A percentile compares a stretch with the other conserved stretches of the same genome.
Evolutionary conservation across 2,329 filamentous ascomycete species (phyloP).

Genomic region (Verruconis gallopava): DNA sequence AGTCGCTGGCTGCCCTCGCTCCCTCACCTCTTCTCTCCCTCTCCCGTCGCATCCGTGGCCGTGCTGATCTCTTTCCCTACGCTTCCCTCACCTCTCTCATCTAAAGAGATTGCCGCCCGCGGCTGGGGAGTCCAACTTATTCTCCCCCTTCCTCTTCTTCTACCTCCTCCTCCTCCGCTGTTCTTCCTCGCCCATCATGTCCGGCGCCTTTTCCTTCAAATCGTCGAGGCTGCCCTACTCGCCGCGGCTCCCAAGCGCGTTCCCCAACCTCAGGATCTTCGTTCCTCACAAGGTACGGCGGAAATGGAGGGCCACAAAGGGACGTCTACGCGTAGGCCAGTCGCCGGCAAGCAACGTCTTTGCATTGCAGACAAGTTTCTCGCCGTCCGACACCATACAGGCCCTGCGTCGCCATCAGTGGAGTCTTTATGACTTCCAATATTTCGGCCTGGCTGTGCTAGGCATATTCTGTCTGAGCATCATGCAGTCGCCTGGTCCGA

Average conservation of each 20-base stretch:
- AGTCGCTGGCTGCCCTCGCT: no score
- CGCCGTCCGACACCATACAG: conserved; percentile 62
- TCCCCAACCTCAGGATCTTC: conserved; percentile 17
- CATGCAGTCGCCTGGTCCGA: conserved; percentile 62
- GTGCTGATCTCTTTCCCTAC: no score
- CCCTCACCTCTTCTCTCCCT: no score
- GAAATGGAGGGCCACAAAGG: conserved; percentile 46
- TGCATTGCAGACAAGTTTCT: conserved; percentile 68
- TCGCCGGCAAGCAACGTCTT: conserved; percentile 62
- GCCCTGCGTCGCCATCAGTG: conserved; percentile 66
- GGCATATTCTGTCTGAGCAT: conserved; percentile 74
- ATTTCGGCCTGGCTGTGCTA: conserved; percentile 59
- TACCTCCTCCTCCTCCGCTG: no score
- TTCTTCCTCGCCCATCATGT: conserved; percentile 1
- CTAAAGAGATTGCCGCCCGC: no score
- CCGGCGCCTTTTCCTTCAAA: conserved; percentile 3
- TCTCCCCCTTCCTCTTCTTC: neutral
- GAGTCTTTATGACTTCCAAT: conserved; percentile 75
- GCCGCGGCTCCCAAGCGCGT: conserved; percentile 1
- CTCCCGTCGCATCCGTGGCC: no score
- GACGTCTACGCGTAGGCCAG: conserved; percentile 52
- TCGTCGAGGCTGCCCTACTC: conserved; percentile 1
- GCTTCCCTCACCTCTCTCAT: no score
- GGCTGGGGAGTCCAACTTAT: no score
- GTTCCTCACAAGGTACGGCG: conserved; percentile 54